Base-by-base conservation (phyloP, 305 asterid genomes). In the Withania somnifera region DNA sequence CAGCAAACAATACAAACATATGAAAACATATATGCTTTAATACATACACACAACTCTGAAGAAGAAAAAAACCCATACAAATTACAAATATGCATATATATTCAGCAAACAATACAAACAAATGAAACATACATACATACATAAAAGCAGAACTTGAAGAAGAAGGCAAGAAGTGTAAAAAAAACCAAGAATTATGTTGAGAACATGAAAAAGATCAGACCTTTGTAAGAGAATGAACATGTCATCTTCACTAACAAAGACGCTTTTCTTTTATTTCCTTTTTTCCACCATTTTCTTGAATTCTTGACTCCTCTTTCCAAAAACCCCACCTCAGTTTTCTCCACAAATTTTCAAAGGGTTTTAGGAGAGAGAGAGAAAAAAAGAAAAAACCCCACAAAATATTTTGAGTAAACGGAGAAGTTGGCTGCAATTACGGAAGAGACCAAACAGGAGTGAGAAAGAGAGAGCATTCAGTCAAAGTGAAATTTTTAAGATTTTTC, bases 171-270 rank as follows among this genome's bases (percentile, higher is more conserved):
- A n/a, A n/a, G n/a, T n/a, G n/a, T n/a, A 68, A 38, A 28, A 28
- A 61, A 14, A 61, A 5, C 2, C 50, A 66, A 34, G 15, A 34
- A 34, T 5, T 0, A 22, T 26, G 17, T 4, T 50, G 45, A 50
- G 10, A 68, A 11, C 50, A 34, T 11, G 11, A 42, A 52, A 24
- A 15, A 45, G 30, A 3, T 9, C 4, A 53, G 54, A 93, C 97
- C 94, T 88, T 68, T 89, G 88, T 77, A 92, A 71, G 77, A 94
- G 86, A 56, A 80, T 82, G 66, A 88, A 83, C 61, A 83, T 77
- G 67, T 89, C 91, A 15, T 88, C 93, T 86, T 93, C 97, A 32
- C 82, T 87, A 84, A 93, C 83, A 42, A 86, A 84, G n/a, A 87
- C 82, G 82, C 88, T 90, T 83, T 88, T 92, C 53, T 78, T 90